Evolutionary conservation across 2,329 filamentous ascomycete genomes (phyloP).

Genomic region (Alternaria sp.): DNA sequence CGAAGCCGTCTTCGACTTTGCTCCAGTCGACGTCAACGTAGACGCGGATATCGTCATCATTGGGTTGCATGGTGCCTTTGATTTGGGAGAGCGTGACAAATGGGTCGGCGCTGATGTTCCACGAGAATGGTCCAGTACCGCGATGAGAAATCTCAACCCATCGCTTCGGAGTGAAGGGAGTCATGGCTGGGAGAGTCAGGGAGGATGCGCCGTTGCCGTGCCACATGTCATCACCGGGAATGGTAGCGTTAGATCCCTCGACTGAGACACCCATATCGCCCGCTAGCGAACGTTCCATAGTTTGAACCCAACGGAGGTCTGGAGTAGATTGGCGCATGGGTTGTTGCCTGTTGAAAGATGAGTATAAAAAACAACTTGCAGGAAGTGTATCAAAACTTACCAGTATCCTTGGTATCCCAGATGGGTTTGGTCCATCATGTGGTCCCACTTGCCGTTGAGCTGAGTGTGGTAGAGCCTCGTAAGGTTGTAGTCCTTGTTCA

Average conservation of each 20-base stretch:
- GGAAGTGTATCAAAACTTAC: conserved; percentile 46
- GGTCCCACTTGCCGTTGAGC: conserved; percentile 52
- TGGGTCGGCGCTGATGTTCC: conserved; percentile 51
- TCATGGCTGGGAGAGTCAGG: conserved; percentile 43
- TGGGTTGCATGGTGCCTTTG: conserved; percentile 43
- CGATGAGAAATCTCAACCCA: conserved; percentile 51
- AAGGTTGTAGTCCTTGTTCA: conserved; percentile 50
- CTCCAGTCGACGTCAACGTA: conserved; percentile 52
- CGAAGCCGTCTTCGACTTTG: conserved; percentile 37
- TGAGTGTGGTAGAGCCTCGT: conserved; percentile 48
- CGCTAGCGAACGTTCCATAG: conserved; percentile 64
- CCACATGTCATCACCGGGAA: conserved; percentile 72
- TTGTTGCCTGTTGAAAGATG: conserved; percentile 64
- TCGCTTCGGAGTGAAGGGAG: conserved; percentile 47
- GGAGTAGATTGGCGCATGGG: conserved; percentile 75
- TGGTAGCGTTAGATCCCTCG: conserved; percentile 71
- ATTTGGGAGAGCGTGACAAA: conserved; percentile 49
- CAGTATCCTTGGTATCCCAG: conserved; percentile 53
- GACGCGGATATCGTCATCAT: conserved; percentile 45
- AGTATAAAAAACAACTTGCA: background rate
- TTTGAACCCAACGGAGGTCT: conserved; percentile 67
- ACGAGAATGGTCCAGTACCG: conserved; percentile 44
- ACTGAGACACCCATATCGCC: conserved; percentile 71
- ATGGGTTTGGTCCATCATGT: conserved; percentile 55
- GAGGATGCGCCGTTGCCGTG: conserved; percentile 59